Base-by-base conservation (phyloP, 768 basidiomycete genomes). In the Mycena pura region DNA sequence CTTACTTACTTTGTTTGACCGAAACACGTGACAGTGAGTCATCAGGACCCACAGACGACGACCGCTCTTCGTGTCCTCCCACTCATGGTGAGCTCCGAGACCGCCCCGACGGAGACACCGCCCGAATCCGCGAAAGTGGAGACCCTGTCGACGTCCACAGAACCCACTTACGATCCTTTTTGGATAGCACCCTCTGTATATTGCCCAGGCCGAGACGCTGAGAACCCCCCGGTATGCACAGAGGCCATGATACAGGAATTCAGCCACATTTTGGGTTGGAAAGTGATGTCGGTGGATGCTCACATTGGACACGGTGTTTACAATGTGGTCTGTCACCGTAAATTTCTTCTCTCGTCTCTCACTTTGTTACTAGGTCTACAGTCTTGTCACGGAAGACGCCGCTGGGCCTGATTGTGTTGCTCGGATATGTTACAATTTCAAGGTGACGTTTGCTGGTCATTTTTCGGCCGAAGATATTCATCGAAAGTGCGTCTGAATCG, bases 371-470 rank as follows among this genome's bases (percentile, higher is more conserved):
- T 5, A 54, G 52, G 52, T 54, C 7, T 54, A 54, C n/a, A 28
- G 52, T 13, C 52, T 53, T 21, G 52, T 43, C 2, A 54, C 31
- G 14, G 52, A 54, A 32, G 52, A 54, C 52, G 41, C n/a, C n/a
- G n/a, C 19, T 7, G 41, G n/a, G 25, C 22, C 29, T 2, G 52
- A 44, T 2, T 54, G 52, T 25, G 52, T 44, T 32, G 52, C 52
- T 44, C 52, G 41, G 9, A 54, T 54, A 32, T 54, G 40, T 29
- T 54, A 44, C 41, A 54, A 54, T 8, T 29, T n/a, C 17, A 11
- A 15, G 46, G n/a, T n/a, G n/a, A n/a, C n/a, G n/a, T n/a, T n/a
- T n/a, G n/a, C n/a, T n/a, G n/a, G n/a, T n/a, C n/a, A n/a, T n/a
- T n/a, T n/a, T n/a, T n/a, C n/a, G n/a, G n/a, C n/a, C n/a, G n/a